Base-by-base conservation (phyloP, 2,329 filamentous ascomycete species). In the Triangularia verruculosa region DNA sequence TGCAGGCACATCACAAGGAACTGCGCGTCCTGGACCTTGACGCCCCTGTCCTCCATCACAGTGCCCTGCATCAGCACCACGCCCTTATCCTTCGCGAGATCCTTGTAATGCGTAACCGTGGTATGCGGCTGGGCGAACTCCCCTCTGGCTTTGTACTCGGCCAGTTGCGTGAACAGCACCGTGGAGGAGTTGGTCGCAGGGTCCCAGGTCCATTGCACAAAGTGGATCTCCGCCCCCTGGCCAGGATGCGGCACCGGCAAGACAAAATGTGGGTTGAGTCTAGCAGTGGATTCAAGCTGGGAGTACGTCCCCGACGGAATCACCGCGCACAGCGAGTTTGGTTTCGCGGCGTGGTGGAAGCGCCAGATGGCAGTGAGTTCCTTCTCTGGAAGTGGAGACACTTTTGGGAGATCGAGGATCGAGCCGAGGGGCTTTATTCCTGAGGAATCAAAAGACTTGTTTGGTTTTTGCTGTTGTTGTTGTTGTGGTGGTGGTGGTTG, bases 141-240 rank as follows among this genome's bases (percentile, higher is more conserved):
- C 59, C 93, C 93, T 59, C 94, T 85, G 63, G 92, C 79, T 82
- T 98, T 97, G 80, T 90, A 99, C 75, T 97, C 92, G 15, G 92
- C 94, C 30, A 99, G 83, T 73, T 95, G 91, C 0, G 95, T 99
- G 79, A 99, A 98, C 32, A 99, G 87, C 5, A 98, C 89, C 0
- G 90, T 92, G 64, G 85, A 86, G 3, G 87, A 89, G 65, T 83
- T 78, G 17, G 82, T 84, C 62, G 79, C 79, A 22, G 77, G 78
- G 65, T 96, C 93, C 77, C 97, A 97, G 0, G 90, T 91, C 92
- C 96, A 99, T 78, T 99, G 94, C 66, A 99, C 78, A 76, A 96
- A 97, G 78, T 99, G 95, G 54, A 99, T 93, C 77, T 98, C 95
- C 55, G 93, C 92, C 59, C 91, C 92, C 68, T 82, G 81, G 24